Base-by-base conservation (phyloP, 768 basidiomycete genomes). In the Ramaria sp. region DNA sequence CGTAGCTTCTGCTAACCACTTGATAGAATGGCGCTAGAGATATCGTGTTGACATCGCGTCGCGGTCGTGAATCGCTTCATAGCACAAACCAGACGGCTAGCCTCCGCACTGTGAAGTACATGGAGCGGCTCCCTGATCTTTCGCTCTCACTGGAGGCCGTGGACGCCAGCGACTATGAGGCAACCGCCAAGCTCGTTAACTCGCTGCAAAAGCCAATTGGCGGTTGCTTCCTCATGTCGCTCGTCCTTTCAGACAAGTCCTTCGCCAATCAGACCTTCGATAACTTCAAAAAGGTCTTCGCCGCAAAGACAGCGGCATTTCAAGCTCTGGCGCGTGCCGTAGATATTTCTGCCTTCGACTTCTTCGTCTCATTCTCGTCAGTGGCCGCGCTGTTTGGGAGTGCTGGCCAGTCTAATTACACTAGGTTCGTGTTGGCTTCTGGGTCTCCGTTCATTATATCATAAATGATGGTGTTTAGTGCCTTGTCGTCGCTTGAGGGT, bases 391-490 rank as follows among this genome's bases (percentile, higher is more conserved):
- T 69, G 10, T 70, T 72, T 60, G 73, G 73, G 13, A 66, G 60
- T 51, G 61, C 63, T 17, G 73, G 73, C 1, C 73, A 75, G 59
- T 67, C 71, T 0, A 75, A 73, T 53, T 74, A 74, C 60, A 65
- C 69, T 6, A 64, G 64, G 70, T 72, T 42, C 59, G 48, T 46
- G 27, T 27, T 27, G 27, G 27, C 5, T 27, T 5, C 27, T 2
- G 27, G 27, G 27, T 27, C 3, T 5, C 27, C 17, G 15, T 22
- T 45, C 38, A 33, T 47, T 9, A 24, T 27, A 27, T 27, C 10
- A 22, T 2, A 20, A 6, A 22, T 12, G 15, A 30, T n/a, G 17
- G 43, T 41, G 37, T 27, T 27, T 27, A 72, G 70, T 53, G 71
- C 70, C 6, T 70, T 70, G 51, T 67, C 71, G 0, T 63, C 61